These are phyloP conservation scores for Arthromyces matolae DNA, from an alignment of 768 basidiomycete genomes.

Conservation along the genomic window DNA sequence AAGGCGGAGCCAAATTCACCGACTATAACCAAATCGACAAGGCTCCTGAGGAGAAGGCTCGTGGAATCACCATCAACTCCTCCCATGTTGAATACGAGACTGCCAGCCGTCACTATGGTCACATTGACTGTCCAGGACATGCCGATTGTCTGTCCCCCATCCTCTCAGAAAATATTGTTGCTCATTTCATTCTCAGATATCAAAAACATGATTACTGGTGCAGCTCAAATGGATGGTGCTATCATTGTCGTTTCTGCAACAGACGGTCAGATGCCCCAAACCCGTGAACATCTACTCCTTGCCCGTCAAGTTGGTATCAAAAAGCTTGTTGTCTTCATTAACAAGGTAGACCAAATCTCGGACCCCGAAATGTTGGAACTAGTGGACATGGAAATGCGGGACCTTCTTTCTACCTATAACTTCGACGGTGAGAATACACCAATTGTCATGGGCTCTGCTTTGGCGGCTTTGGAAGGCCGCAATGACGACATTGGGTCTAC, in stretches of 20 bases:
- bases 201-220: conserved; percentile 99
- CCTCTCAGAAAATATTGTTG: conserved; percentile 14
- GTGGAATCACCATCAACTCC: conserved; percentile 99
- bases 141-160: conserved; percentile 70
- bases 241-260: conserved; percentile 97
- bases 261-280: conserved; percentile 99
- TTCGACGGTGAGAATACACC: conserved; percentile 97
- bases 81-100: conserved; percentile 99
- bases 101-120: conserved; percentile 83
- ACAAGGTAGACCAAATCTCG: conserved; percentile 96
- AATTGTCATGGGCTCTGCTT: conserved; percentile 96
- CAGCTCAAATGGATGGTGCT: conserved; percentile 95
- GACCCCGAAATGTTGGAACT: conserved; percentile 99
- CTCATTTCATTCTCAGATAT: conserved; percentile 51
- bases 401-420: conserved; percentile 85
- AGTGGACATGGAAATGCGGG: conserved; percentile 99
- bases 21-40: conserved; percentile 98
- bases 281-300: conserved; percentile 94
- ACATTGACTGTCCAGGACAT: conserved; percentile 97
- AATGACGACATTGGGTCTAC: conserved; percentile 73
- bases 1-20: conserved; percentile 81
- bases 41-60: conserved; percentile 98
- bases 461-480: conserved; percentile 89
- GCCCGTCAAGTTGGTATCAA: conserved; percentile 98
- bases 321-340: conserved; percentile 97